Evolutionary conservation across 2,329 filamentous ascomycete species (phyloP), one percentile per base, ranked within the genome.

Genomic region (Monosporascus sp.): DNA sequence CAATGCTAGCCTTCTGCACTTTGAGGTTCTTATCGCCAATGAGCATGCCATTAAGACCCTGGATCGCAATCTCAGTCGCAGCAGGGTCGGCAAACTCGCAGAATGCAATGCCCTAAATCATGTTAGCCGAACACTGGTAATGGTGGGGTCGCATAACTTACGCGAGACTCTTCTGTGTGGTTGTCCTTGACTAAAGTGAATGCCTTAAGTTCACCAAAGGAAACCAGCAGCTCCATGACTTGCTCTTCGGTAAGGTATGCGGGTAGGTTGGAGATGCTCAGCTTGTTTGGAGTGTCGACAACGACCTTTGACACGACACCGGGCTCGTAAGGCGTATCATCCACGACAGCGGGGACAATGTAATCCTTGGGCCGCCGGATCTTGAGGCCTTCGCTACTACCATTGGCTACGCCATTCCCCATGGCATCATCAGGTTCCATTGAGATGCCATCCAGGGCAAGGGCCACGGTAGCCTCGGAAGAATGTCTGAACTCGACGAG

Each of bases 281-380:
- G 88, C 77, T 99, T 99, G 77, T 96, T 91, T 18, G 91, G 87
- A 3, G 90, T 95, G 68, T 99, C 94, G 9, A 91, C 84, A 17
- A 99, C 94, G 20, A 89, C 76, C 57, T 81, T 88, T 2, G 90
- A 89, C 38, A 97, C 80, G 1, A 89, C 82, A 5, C 89, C 89
- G 38, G 87, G 85, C 64, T 92, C 85, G 63, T 87, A 87, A 41
- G 86, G 80, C 45, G 83, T 80, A 25, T 91, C 87, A 48, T 92
- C 88, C 1, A 82, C 82, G 36, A 88, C 78, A 15, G 88, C 86
- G 9, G 93, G 93, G 50, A 96, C 91, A 62, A 97, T 96, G 71
- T 97, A 99, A 70, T 99, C 94, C 74, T 96, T 97, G 43, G 95
- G 95, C 46, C 94, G 84, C 58, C 86, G 85, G 62, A 97, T 90